Evolutionary conservation across 176 grass and related monocot species (phyloP).

Genomic region (Leersia perrieri): DNA sequence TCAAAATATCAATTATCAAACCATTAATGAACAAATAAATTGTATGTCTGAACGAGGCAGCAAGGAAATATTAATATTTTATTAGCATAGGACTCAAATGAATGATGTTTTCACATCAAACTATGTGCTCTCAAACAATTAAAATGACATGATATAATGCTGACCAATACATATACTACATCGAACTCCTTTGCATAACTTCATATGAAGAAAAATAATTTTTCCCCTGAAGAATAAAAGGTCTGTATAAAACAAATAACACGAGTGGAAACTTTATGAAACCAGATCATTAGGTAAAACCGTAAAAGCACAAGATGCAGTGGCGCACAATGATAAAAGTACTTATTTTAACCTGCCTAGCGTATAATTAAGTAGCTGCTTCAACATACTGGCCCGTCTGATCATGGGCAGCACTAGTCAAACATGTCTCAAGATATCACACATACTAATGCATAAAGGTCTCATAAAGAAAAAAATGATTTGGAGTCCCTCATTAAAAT

Average conservation of each 20-base stretch:
- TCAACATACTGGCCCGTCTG: neutral
- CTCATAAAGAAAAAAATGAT: conserved; percentile 11
- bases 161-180: conserved; percentile 15
- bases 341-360: neutral
- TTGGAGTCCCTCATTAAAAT: conserved; percentile 9
- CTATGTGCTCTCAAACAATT: neutral
- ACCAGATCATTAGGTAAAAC: neutral
- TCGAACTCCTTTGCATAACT: neutral
- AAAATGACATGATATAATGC: neutral
- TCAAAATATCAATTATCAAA: neutral
- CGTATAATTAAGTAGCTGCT: neutral
- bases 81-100: neutral
- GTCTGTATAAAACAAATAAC: neutral
- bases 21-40: neutral
- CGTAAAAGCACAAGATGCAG: neutral
- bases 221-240: neutral
- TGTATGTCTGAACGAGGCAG: neutral
- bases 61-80: neutral
- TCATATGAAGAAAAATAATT: neutral
- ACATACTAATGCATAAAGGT: neutral
- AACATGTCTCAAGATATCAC: neutral
- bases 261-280: neutral
- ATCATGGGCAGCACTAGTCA: neutral
- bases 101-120: neutral
- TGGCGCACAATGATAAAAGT: neutral